Conservation (phyloP, 2,329 filamentous ascomycete genomes). For the Cladosporium sp. region DNA sequence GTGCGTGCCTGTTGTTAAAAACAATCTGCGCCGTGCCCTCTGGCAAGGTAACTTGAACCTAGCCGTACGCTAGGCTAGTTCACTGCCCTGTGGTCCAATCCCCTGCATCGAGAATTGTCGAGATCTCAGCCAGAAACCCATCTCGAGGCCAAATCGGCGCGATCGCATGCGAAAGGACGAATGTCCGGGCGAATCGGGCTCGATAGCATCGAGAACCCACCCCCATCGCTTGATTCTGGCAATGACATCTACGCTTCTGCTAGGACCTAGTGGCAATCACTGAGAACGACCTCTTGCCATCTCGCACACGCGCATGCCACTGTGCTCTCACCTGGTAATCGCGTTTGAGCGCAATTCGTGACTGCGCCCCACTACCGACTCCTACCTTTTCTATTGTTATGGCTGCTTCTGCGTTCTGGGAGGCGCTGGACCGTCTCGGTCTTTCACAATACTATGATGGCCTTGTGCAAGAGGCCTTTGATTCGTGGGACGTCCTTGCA, state of each 20-base stretch:
- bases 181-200: conserved; percentile 10
- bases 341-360: conserved; percentile 5
- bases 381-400: neutral
- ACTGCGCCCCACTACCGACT: conserved; percentile 7
- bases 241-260: conserved; percentile 15
- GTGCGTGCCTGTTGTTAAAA: neutral
- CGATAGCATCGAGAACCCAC: conserved; percentile 1
- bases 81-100: neutral
- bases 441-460: conserved; percentile 72
- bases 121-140: conserved; percentile 17
- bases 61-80: neutral
- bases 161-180: conserved; percentile 2
- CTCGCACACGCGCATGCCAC: conserved; percentile 6
- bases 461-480: conserved; percentile 78
- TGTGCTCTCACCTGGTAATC: conserved; percentile 11
- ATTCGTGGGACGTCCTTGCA: conserved; percentile 79
- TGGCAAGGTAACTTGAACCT: neutral
- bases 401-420: conserved; percentile 55
- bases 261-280: neutral
- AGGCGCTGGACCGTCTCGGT: conserved; percentile 72
- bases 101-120: conserved; percentile 17
- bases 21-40: neutral
- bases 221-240: conserved; percentile 8
- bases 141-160: conserved; percentile 10
- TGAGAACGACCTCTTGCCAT: conserved; percentile 9